Conservation (phyloP, 345 rosid genomes). For the Arabis hirsuta region DNA sequence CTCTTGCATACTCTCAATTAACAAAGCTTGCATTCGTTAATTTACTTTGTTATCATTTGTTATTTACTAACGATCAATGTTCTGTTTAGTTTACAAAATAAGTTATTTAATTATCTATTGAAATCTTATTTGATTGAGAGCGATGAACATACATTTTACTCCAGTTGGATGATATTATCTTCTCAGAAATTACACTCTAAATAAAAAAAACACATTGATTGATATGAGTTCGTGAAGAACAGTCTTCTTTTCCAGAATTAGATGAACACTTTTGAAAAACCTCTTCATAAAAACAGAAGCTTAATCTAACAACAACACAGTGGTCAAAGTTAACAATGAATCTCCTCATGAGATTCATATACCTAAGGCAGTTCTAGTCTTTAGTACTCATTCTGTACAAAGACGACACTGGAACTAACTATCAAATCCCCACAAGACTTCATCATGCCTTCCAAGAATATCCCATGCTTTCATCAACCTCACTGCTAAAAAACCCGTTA, state of each 20-base stretch:
- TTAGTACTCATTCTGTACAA: slow-evolving; percentile 38
- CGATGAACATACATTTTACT: too few relatives aligned
- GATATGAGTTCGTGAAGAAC: slow-evolving; percentile 20
- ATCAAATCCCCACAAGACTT: slow-evolving; percentile 23
- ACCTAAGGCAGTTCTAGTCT: slow-evolving; percentile 36
- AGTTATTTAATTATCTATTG: too few relatives aligned
- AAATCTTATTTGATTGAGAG: too few relatives aligned
- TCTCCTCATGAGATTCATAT: slow-evolving; percentile 37
- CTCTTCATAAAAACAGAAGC: slow-evolving; percentile 36
- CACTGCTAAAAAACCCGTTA: slow-evolving; percentile 67
- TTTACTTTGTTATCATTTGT: too few relatives aligned
- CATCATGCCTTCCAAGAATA: slow-evolving; percentile 63
- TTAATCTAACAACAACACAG: slow-evolving; percentile 17
- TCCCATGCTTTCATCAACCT: slow-evolving; percentile 64
- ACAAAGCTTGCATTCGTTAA: too few relatives aligned
- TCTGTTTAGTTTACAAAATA: too few relatives aligned
- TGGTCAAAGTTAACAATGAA: slow-evolving; percentile 29
- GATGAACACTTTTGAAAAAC: slow-evolving; percentile 27
- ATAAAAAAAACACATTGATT: slow-evolving; percentile 8
- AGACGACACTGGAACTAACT: slow-evolving; percentile 25
- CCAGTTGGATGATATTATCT: too few relatives aligned
- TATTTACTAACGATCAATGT: too few relatives aligned
- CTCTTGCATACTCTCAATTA: too few relatives aligned
- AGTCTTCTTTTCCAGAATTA: slow-evolving; percentile 23
- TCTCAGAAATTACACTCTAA: not conserved